These are phyloP conservation scores for Mortierella sp. DNA, from an alignment of 371 early-diverging fungal genomes.

Conservation along the genomic window DNA sequence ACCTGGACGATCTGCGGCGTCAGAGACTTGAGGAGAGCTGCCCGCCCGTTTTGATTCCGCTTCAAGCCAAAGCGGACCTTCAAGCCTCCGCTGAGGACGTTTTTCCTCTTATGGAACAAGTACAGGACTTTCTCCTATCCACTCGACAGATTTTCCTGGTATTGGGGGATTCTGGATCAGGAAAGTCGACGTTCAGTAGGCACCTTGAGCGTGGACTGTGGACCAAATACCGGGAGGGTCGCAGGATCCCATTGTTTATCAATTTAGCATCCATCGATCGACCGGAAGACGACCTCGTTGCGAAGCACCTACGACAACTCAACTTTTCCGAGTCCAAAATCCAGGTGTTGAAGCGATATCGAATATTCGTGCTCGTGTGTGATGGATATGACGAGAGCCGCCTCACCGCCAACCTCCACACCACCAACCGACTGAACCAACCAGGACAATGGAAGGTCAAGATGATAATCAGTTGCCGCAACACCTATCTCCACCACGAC, in stretches of 20 bases:
- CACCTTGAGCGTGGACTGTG: not conserved
- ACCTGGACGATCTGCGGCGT: not conserved
- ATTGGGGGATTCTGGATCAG: constrained; percentile 25
- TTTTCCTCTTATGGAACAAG: not conserved
- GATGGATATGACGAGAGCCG: constrained; percentile 27
- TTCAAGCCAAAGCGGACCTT: not conserved
- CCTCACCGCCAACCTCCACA: not conserved
- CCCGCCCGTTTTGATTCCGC: not conserved
- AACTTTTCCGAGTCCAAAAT: constrained; percentile 6
- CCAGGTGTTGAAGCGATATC: not conserved
- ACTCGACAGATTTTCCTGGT: constrained; percentile 8
- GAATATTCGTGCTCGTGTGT: constrained; percentile 14
- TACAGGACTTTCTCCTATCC: not conserved
- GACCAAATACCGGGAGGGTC: not conserved
- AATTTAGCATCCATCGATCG: constrained; percentile 8
- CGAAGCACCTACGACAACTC: not conserved
- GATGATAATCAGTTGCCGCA: constrained; percentile 17
- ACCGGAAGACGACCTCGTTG: constrained; percentile 13
- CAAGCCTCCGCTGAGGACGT: not conserved
- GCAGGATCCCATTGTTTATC: constrained; percentile 16
- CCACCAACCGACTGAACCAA: constrained; percentile 1
- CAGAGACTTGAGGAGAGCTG: not conserved
- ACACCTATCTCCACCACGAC: not conserved
- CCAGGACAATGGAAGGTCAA: not conserved
- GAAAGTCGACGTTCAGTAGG: constrained; percentile 24